Conservation (phyloP, 1,139 yeast species). For the Taphrina deformans region DNA sequence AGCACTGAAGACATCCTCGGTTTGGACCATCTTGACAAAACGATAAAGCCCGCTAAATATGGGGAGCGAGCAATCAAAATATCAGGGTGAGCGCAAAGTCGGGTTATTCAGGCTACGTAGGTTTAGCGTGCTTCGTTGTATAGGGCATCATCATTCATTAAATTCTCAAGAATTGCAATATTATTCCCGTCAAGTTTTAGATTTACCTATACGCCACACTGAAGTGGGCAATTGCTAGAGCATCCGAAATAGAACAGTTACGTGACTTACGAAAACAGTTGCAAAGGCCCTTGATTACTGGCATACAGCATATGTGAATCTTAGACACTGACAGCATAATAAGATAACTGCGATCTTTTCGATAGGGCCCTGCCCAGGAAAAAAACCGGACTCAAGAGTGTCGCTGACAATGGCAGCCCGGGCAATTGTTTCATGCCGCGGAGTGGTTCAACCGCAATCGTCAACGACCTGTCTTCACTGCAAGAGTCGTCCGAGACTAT, state of each 20-base stretch:
- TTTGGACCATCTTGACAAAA: slow-evolving; percentile 81
- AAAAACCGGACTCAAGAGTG: slow-evolving; percentile 1
- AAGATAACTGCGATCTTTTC: background rate
- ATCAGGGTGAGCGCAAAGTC: background rate
- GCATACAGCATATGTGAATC: too few species aligned
- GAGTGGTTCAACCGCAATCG: background rate
- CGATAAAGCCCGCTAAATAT: slow-evolving; percentile 43
- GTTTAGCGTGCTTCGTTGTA: background rate
- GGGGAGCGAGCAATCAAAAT: slow-evolving; percentile 38
- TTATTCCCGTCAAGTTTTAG: too few species aligned
- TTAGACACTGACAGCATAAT: slow-evolving; percentile 5
- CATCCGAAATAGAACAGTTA: too few species aligned
- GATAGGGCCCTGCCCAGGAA: background rate
- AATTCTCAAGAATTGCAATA: too few species aligned
- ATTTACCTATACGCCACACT: too few species aligned
- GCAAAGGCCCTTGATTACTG: too few species aligned
- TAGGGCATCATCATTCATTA: slow-evolving; percentile 1
- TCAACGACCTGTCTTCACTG: background rate
- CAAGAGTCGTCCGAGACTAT: background rate
- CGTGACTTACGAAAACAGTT: too few species aligned
- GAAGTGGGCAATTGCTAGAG: too few species aligned
- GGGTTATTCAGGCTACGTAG: background rate
- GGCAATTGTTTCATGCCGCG: background rate
- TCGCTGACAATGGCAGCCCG: background rate
- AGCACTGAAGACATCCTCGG: slow-evolving; percentile 58